Evolutionary conservation across 169 alveolate genomes (phyloP).

Genomic region (Plasmodium vivax): DNA sequence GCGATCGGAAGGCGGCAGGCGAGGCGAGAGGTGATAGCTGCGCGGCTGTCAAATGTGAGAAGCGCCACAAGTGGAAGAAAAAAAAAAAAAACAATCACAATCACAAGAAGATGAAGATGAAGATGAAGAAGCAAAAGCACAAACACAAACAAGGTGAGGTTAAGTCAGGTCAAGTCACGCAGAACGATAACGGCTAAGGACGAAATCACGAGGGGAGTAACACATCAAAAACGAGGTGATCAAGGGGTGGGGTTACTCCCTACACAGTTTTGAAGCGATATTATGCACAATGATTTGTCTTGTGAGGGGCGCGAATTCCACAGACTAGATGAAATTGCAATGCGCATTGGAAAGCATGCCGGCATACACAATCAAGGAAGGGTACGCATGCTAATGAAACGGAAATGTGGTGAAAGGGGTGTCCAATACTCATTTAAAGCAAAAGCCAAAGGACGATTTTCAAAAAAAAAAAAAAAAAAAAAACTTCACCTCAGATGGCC

Average conservation of each 20-base stretch:
- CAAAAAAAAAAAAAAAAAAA: neutral
- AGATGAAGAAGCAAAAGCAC: neutral
- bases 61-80: neutral
- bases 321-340: neutral
- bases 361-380: neutral
- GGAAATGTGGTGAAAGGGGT: neutral
- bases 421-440: neutral
- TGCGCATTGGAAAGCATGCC: neutral
- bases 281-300: neutral
- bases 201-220: neutral
- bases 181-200: neutral
- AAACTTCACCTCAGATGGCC: neutral
- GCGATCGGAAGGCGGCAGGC: neutral
- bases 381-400: neutral
- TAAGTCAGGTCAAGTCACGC: neutral
- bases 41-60: neutral
- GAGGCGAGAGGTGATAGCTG: neutral
- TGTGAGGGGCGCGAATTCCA: neutral
- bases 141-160: neutral
- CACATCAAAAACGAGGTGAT: neutral
- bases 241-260: neutral
- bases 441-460: neutral
- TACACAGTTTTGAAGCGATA: neutral
- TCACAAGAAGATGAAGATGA: no score
- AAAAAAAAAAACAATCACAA: neutral